Evolutionary conservation across 176 grass and related monocot genomes (phyloP), one percentile per base, ranked within the genome.

Genomic region (Musa troglodytarum): DNA sequence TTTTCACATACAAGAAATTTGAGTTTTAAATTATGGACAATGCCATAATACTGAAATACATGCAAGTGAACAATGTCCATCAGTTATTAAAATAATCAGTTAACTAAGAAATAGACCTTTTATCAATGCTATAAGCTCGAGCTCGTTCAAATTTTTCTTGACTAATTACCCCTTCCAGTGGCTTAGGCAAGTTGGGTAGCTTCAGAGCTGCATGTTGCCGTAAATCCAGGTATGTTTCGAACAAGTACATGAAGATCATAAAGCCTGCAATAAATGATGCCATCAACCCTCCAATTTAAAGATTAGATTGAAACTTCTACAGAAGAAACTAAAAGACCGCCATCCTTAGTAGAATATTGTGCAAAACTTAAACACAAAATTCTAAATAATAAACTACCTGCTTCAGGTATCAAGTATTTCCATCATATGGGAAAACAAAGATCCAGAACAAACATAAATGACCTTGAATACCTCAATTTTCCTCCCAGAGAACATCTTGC

Each of bases 151-250:
- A 99, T 66, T 95, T 99, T 75, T 99, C 91, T 79, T 87, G 50
- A 71, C 86, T 88, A 75, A 99, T 88, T 68, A 99, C 88, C 69
- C 88, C 88, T 78, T 83, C n/a, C 43, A 99, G 81, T 58, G 86
- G 87, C 77, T 83, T 85, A 49, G 96, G 96, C 71, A 95, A 74
- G 10, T 24, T 87, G 14, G 91, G 91, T 52, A 89, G 50, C 65
- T 89, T 91, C 49, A 94, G 88, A 50, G 86, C 82, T 34, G 78
- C 77, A 86, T 94, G 91, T 85, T 99, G 96, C 52, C 96, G 86
- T 34, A 82, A 82, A 78, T 99, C 89, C 62, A 99, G 82, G 71
- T 99, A 99, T 55, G 96, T 92, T 86, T 99, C 96, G 83, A 99
- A 92, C 76, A 99, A 77, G 74, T 95, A 94, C 85, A 89, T 92